A percentile compares a stretch with the other conserved stretches of the same genome.
These are phyloP conservation scores for Leptodermis oblonga DNA, from an alignment of 257 asterid genomes.

Conservation along the genomic window DNA sequence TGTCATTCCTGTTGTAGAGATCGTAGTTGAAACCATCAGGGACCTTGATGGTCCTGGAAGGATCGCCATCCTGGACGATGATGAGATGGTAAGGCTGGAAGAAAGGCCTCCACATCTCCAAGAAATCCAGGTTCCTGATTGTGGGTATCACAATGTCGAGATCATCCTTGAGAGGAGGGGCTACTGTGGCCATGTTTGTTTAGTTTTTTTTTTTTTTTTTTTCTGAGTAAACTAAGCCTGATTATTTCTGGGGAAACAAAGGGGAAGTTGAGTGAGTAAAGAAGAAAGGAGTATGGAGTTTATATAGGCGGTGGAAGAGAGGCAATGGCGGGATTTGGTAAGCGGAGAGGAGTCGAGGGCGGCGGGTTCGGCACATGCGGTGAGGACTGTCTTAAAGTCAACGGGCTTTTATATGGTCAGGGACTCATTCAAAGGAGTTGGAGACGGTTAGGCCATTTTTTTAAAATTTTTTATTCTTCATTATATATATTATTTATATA, in stretches of 20 bases:
- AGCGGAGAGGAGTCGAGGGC: conserved; percentile 17
- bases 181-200: conserved; percentile 42
- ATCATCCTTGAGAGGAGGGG: conserved; percentile 68
- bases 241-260: background rate
- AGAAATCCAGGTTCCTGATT: conserved; percentile 77
- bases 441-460: background rate
- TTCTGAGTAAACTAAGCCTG: background rate
- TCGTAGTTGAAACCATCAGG: conserved; percentile 81
- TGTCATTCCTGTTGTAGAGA: conserved; percentile 77
- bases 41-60: conserved; percentile 67
- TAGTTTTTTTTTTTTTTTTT: background rate
- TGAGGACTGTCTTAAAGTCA: conserved; percentile 8
- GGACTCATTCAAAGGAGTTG: conserved; percentile 41
- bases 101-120: conserved; percentile 95
- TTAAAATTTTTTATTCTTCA: background rate
- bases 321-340: conserved; percentile 1
- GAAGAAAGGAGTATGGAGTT: background rate
- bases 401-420: conserved; percentile 26
- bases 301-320: conserved; percentile 8
- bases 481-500: background rate
- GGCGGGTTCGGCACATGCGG: conserved; percentile 20
- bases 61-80: conserved; percentile 94
- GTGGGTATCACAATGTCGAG: conserved; percentile 91
- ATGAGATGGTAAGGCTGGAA: conserved; percentile 74
- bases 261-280: background rate